Evolutionary conservation across 2,329 filamentous ascomycete genomes (phyloP), one percentile per base, ranked within the genome.

Genomic region (Penicillium oxalicum): DNA sequence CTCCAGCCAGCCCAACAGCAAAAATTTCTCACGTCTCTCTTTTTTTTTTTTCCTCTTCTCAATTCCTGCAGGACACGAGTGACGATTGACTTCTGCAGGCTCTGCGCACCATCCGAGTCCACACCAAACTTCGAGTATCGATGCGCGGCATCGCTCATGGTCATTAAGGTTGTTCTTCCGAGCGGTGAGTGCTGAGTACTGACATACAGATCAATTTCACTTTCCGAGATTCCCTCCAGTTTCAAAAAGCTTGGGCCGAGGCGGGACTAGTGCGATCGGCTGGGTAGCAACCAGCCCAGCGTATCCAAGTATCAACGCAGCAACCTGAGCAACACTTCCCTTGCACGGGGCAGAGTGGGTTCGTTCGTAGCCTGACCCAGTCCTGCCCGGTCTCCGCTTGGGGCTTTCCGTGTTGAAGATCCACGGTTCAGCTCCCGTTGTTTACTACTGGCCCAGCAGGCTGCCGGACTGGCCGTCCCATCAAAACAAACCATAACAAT

Each of bases 371-470:
- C 25, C 11, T 9, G 9, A 6, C 29, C 40, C 29, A 32, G 29
- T 32, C 29, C 48, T 43, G 38, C 49, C 52, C 2, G 37, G 42
- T 44, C 42, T 44, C 42, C 42, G 42, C 42, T 44, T 44, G 43
- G 43, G 43, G 43, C 43, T 39, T 45, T 45, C 43, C 43, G 35
- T 45, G 47, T 36, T 41, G 53, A 56, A 61, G 61, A 61, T 61
- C 63, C 62, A 65, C 60, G 60, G 60, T 61, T 65, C 63, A 63
- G 60, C 59, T 64, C 54, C 54, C 50, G 51, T 62, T 65, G 60
- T 64, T 65, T 65, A 64, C 59, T 52, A 18, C 34, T 27, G 40
- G 18, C 9, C 28, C 33, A 28, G 27, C 11, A 32, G 29, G 11
- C 29, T 11, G 11, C 29, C 29, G 8, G 2, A 32, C 29, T 32